A percentile compares a stretch with the other conserved stretches of the same genome.
phyloP scores from a whole-genome alignment of 176 grass and related monocot genomes.

The Dendrocalamus sinicus region DNA sequence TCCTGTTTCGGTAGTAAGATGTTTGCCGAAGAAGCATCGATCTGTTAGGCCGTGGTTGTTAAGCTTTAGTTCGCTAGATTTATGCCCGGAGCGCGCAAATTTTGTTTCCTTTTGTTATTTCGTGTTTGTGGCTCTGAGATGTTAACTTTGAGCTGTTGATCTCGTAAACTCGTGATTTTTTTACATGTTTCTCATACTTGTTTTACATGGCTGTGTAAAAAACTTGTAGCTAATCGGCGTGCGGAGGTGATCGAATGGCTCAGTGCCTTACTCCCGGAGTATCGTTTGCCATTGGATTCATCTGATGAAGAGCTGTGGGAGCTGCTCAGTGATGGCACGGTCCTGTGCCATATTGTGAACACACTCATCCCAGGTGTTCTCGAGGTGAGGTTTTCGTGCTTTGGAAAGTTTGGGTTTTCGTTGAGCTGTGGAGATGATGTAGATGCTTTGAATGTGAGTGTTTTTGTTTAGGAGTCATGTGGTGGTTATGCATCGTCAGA shows the following conservation, averaged over 20 bases:
- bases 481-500: slow-evolving; percentile 48
- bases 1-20: background rate
- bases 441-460: background rate
- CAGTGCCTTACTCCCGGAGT: slow-evolving; percentile 63
- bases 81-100: background rate
- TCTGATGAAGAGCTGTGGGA: slow-evolving; percentile 72
- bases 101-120: background rate
- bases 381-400: slow-evolving; percentile 40
- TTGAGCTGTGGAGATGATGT: slow-evolving; percentile 6
- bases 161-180: background rate
- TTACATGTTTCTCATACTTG: background rate
- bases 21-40: background rate
- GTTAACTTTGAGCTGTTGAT: slow-evolving; percentile 12
- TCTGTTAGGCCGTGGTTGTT: background rate
- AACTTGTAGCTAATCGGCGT: slow-evolving; percentile 56
- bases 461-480: slow-evolving; percentile 53
- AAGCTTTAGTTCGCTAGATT: background rate
- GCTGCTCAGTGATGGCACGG: slow-evolving; percentile 64
- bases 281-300: slow-evolving; percentile 52
- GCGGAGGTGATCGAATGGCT: slow-evolving; percentile 71
- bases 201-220: background rate
- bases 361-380: slow-evolving; percentile 55
- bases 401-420: background rate
- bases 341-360: slow-evolving; percentile 59
- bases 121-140: slow-evolving; percentile 6